phyloP scores from a whole-genome alignment of 148 eudicot genomes.

The Heliamphora exappendiculata region DNA sequence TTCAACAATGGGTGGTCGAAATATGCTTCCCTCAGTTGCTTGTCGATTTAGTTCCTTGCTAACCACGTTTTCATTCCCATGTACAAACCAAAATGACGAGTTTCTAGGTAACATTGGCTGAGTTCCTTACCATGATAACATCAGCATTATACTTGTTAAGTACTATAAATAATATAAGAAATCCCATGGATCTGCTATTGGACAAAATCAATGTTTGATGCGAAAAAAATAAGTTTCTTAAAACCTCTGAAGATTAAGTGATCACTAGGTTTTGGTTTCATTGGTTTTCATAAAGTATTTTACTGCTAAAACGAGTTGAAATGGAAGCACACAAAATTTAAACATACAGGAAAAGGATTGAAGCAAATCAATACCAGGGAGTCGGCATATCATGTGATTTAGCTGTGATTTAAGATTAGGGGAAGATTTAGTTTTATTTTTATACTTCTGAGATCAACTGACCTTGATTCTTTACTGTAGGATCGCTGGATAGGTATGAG shows the following conservation, averaged over 20 bases:
- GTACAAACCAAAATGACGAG: neutral
- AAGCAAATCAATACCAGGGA: neutral
- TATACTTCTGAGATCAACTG: neutral
- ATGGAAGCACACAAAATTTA: neutral
- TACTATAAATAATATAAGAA: neutral
- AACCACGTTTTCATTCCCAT: neutral
- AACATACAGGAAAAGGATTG: neutral
- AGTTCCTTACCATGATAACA: neutral
- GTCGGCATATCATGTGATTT: neutral
- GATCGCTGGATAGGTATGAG: neutral
- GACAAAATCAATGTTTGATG: neutral
- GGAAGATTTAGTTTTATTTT: neutral
- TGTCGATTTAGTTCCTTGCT: neutral
- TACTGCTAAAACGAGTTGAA: neutral
- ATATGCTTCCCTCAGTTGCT: neutral
- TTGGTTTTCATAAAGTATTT: neutral
- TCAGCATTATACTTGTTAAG: neutral
- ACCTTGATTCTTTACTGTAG: neutral
- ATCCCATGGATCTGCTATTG: neutral
- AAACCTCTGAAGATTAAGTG: neutral
- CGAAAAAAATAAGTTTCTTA: neutral
- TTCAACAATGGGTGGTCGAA: neutral
- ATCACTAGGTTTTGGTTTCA: neutral
- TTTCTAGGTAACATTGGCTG: neutral
- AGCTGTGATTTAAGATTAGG: neutral